phyloP scores from a whole-genome alignment of 202 grass and related monocot genomes.

The Cymbopogon flexuosus region DNA sequence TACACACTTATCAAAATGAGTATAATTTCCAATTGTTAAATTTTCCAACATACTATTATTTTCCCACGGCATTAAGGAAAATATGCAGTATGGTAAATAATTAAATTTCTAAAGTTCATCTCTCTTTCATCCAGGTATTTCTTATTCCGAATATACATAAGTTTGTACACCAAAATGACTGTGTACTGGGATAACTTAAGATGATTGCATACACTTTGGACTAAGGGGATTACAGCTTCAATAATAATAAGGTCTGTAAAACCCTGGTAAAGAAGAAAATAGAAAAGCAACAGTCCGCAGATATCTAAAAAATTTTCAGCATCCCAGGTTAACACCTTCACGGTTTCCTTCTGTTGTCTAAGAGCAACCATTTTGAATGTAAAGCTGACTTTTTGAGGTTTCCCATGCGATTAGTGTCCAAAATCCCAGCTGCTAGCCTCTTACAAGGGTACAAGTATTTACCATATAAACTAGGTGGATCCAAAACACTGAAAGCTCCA shows the following conservation, averaged over 20 bases:
- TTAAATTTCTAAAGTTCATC: neutral
- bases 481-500: neutral
- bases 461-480: neutral
- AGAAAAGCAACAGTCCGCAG: neutral
- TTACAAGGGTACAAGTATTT: neutral
- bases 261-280: neutral
- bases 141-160: conserved; percentile 12
- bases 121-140: neutral
- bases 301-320: neutral
- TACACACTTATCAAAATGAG: neutral
- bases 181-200: neutral
- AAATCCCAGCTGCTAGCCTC: neutral
- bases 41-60: neutral
- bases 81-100: neutral
- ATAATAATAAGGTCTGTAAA: neutral
- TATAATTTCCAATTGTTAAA: neutral
- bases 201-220: neutral
- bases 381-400: neutral
- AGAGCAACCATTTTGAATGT: neutral
- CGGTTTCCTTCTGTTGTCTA: neutral
- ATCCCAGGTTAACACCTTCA: neutral
- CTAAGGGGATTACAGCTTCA: neutral
- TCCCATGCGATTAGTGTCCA: neutral
- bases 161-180: neutral
- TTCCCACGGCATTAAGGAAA: neutral